Percentiles rank a stretch among this genome's conserved stretches.
Conservation (phyloP, 345 rosid genomes). For the Syzygium jambos region DNA sequence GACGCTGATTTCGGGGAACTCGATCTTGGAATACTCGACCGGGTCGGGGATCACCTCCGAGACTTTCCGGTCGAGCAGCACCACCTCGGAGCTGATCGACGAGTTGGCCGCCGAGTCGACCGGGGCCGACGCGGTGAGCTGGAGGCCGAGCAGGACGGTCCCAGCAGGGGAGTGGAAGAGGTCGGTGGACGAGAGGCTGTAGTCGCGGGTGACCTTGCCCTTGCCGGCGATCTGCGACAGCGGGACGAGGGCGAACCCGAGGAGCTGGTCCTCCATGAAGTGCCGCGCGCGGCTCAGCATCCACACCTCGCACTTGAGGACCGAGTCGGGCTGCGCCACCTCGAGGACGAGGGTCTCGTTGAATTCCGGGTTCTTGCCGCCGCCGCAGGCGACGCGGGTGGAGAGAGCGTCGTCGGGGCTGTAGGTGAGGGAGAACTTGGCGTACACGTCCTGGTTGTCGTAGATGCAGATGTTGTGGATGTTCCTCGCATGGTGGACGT, state of each 20-base stretch:
- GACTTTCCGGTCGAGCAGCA: slow-evolving; percentile 59
- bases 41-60: slow-evolving; percentile 38
- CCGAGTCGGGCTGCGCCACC: slow-evolving; percentile 55
- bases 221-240: slow-evolving; percentile 58
- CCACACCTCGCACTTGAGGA: slow-evolving; percentile 96
- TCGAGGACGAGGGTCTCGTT: slow-evolving; percentile 49
- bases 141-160: slow-evolving; percentile 60
- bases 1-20: slow-evolving; percentile 69
- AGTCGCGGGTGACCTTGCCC: slow-evolving; percentile 59
- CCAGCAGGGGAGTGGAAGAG: slow-evolving; percentile 96
- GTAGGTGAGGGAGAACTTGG: slow-evolving; percentile 87
- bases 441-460: slow-evolving; percentile 91
- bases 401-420: slow-evolving; percentile 82
- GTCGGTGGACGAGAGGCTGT: slow-evolving; percentile 86
- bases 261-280: slow-evolving; percentile 91
- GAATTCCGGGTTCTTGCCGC: slow-evolving; percentile 90
- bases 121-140: slow-evolving; percentile 25
- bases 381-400: slow-evolving; percentile 65
- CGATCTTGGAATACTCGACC: slow-evolving; percentile 76
- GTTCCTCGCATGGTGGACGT: slow-evolving; percentile 84
- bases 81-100: slow-evolving; percentile 82
- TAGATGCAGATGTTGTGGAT: slow-evolving; percentile 98
- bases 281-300: slow-evolving; percentile 72
- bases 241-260: slow-evolving; percentile 63
- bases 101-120: slow-evolving; percentile 27